These are phyloP conservation scores for Brasenia schreberi DNA, from an alignment of 164 flowering plant species.

Conservation along the genomic window DNA sequence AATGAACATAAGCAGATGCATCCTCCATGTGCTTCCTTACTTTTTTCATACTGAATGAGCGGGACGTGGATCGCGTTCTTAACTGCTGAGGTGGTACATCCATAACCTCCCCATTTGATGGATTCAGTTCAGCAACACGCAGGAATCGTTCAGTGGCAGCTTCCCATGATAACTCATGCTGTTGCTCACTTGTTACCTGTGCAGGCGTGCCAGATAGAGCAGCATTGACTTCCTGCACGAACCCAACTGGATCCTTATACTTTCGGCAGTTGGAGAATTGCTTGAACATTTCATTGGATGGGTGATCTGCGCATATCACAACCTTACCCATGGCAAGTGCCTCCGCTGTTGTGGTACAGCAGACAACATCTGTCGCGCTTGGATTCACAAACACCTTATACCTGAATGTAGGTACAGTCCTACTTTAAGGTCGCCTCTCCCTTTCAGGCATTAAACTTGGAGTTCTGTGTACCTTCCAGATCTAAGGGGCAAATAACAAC, in stretches of 20 bases:
- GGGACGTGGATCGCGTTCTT: slow-evolving; percentile 35
- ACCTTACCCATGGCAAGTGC: slow-evolving; percentile 95
- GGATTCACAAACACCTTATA: slow-evolving; percentile 89
- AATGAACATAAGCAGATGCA: slow-evolving; percentile 60
- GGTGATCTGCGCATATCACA: slow-evolving; percentile 78
- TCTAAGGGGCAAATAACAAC: too few species aligned
- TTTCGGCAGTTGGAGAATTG: slow-evolving; percentile 75
- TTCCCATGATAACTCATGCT: slow-evolving; percentile 84
- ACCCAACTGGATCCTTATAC: slow-evolving; percentile 34
- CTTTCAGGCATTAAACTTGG: too few species aligned
- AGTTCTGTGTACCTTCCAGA: too few species aligned
- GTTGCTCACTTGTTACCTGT: slow-evolving; percentile 41
- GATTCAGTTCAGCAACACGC: slow-evolving; percentile 37
- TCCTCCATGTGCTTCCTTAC: slow-evolving; percentile 44
- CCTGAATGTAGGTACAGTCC: slow-evolving; percentile 18
- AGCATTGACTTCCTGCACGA: slow-evolving; percentile 24
- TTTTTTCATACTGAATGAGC: slow-evolving; percentile 19
- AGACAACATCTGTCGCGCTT: slow-evolving; percentile 92
- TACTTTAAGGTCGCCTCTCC: too few species aligned
- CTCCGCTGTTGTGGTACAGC: slow-evolving; percentile 95
- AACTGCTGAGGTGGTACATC: neutral
- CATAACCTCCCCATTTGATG: neutral
- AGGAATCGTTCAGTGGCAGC: slow-evolving; percentile 78
- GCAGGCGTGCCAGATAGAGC: slow-evolving; percentile 55
- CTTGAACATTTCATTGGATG: slow-evolving; percentile 93